Evolutionary conservation across 371 early-diverging fungal genomes (phyloP).

Genomic region (Mucor sp.): DNA sequence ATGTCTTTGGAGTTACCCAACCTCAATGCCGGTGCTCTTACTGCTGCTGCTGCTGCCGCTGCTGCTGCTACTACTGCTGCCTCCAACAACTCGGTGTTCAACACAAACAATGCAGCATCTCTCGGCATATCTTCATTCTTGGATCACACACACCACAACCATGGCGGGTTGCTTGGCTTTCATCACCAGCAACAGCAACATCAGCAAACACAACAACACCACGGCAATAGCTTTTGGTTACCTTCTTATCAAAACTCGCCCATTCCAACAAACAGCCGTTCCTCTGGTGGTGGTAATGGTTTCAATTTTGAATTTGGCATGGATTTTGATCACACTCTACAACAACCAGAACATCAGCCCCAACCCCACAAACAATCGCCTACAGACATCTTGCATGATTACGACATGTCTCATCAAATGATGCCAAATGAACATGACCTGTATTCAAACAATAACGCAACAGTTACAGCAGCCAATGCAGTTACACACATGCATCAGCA

Average conservation of each 20-base stretch:
- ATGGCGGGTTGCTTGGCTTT: background rate
- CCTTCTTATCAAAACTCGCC: background rate
- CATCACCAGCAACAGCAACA: background rate
- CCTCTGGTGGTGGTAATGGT: background rate
- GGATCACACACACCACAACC: background rate
- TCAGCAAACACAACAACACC: background rate
- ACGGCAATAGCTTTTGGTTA: background rate
- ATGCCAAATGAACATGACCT: background rate
- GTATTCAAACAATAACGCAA: background rate
- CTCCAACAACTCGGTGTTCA: background rate
- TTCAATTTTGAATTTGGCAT: slow-evolving; percentile 6
- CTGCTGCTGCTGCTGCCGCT: background rate
- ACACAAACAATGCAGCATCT: background rate
- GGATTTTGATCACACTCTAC: background rate
- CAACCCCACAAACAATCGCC: slow-evolving; percentile 6
- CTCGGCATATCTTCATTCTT: background rate
- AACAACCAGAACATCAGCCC: background rate
- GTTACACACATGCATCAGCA: background rate
- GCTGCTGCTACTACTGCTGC: too few species aligned
- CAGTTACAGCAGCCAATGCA: background rate
- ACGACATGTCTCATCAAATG: slow-evolving; percentile 3
- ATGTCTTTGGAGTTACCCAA: background rate
- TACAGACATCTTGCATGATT: slow-evolving; percentile 13
- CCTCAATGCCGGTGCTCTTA: background rate
- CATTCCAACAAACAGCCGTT: background rate